Percentiles rank a stretch among this genome's conserved stretches.
Evolutionary conservation across 1,139 yeast genomes (phyloP).

Genomic region (Saccharomyces hybrid): DNA sequence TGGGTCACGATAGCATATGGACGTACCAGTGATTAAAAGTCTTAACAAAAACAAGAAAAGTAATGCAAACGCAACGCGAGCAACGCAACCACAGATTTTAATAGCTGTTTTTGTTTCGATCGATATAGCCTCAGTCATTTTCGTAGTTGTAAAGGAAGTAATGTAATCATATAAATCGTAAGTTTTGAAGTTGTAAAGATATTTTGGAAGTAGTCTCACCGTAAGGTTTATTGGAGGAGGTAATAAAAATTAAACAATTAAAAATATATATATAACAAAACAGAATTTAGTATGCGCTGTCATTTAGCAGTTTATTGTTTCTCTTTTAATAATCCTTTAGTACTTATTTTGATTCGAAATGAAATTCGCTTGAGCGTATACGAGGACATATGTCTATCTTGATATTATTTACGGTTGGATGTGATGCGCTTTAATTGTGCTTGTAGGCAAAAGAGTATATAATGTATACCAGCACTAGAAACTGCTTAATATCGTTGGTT

Average conservation of each 20-base stretch:
- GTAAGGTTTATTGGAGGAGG: background rate
- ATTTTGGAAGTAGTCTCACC: background rate
- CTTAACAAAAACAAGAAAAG: background rate
- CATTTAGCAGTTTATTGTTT: background rate
- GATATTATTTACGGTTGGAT: too few relatives aligned
- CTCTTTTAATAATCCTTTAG: background rate
- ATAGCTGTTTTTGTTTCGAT: too few relatives aligned
- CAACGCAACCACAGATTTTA: background rate
- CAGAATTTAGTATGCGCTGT: background rate
- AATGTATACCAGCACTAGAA: too few relatives aligned
- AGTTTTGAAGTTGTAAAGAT: background rate
- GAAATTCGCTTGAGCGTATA: background rate
- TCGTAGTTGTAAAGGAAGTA: background rate
- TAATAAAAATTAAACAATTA: background rate
- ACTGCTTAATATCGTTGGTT: too few relatives aligned
- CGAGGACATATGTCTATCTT: background rate
- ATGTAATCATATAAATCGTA: background rate
- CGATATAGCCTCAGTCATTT: background rate
- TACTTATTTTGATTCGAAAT: background rate
- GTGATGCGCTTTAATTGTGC: too few relatives aligned
- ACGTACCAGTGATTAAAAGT: background rate
- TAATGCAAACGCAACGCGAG: background rate
- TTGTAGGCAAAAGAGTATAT: too few relatives aligned
- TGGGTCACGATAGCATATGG: conserved; percentile 11
- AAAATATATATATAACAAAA: background rate